Evolutionary conservation across 2,329 filamentous ascomycete species (phyloP), one percentile per base, ranked within the genome.

Genomic region (Cladosporium sp.): DNA sequence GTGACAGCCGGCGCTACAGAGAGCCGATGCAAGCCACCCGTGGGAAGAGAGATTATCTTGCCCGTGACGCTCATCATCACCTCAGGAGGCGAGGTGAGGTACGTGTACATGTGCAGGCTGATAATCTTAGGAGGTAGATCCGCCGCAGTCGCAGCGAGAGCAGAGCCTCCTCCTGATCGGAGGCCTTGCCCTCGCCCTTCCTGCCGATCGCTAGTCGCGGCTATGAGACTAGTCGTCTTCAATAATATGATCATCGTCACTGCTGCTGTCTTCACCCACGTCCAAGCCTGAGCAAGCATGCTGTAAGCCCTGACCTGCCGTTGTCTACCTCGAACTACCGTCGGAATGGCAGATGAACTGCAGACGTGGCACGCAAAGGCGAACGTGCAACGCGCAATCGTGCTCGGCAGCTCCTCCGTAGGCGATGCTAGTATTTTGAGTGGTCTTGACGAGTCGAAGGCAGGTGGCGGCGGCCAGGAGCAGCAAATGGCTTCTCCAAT

Each of bases 31-130:
- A 55, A 55, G 52, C 52, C 52, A 55, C 52, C 28, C 52, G 52
- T 47, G 32, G n/a, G 39, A 20, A 24, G 28, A 25, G 52, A 42
- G 37, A 53, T 53, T 42, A n/a, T 40, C 20, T 35, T 28, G 45
- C 15, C 28, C 9, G 28, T 9, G n/a, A 35, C 17, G 28, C 48
- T 50, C 49, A 39, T 39, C 34, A 28, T 20, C 15, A 25, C 7
- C 25, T 55, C 40, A 55, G 52, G 52, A 55, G 52, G 34, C 40
- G 51, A 55, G 51, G 32, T 28, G 52, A 40, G 40, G 39, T 55
- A 55, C 52, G 50, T 52, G 50, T 54, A 55, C 52, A 9, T 40
- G n/a, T 39, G 15, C 8, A 25, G 28, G 10, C 52, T 24, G 36
- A 36, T 36, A 45, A 36, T 36, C 52, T 22, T 39, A 39, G 36